Percentiles rank a stretch among this genome's conserved stretches.
Conservation (phyloP, 2,329 filamentous ascomycete genomes). For the Cladobotryum protrusum region DNA sequence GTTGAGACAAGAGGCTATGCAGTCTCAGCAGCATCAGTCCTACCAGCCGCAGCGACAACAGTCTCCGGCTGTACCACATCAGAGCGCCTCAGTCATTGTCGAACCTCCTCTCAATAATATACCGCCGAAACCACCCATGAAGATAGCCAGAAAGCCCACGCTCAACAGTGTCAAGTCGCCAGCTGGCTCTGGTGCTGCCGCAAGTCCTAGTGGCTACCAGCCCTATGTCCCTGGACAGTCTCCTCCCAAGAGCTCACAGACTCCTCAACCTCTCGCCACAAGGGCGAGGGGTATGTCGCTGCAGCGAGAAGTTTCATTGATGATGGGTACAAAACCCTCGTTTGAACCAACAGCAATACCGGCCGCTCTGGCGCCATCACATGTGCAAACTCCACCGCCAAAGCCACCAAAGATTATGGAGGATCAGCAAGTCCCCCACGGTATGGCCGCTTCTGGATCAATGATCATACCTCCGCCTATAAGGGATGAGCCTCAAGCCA, state of each 20-base stretch:
- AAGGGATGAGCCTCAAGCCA: neutral
- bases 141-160: slow-evolving; percentile 15
- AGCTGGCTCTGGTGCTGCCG: neutral
- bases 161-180: neutral
- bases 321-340: slow-evolving; percentile 13
- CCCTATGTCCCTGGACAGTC: slow-evolving; percentile 13
- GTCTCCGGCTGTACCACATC: neutral
- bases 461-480: no score
- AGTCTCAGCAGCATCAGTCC: neutral
- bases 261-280: neutral
- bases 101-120: no score
- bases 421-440: no score
- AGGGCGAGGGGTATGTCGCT: slow-evolving; percentile 17
- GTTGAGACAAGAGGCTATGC: neutral
- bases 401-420: no score
- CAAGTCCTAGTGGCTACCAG: slow-evolving; percentile 8
- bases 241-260: neutral
- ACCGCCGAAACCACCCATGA: neutral
- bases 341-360: neutral
- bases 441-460: no score
- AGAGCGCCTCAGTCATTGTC: neutral
- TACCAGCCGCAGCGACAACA: slow-evolving; percentile 4
- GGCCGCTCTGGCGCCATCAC: no score
- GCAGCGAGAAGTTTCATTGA: slow-evolving; percentile 20
- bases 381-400: no score